Base-by-base conservation (phyloP, 208 protist genomes). In the Trypanosomatidae sp. region DNA sequence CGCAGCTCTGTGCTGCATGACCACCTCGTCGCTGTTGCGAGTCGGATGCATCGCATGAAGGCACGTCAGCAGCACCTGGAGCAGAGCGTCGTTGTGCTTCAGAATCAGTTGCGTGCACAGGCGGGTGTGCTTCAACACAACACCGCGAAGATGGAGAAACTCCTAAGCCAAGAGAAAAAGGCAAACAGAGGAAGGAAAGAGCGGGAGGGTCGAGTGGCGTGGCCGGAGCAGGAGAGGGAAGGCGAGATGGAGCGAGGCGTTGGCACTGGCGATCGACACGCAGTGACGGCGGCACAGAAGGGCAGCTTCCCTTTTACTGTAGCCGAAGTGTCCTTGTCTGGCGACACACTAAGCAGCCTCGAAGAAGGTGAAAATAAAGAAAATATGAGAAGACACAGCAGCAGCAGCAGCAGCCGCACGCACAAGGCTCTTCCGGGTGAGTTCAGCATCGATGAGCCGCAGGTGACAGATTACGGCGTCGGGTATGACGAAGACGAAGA, bases 31-130 rank as follows among this genome's bases (percentile, higher is more conserved):
- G 75, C 62, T 9, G 59, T 87, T 5, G 74, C 76, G 1, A 58
- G 53, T 50, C 70, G 46, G 4, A 55, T 80, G 60, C 75, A 77
- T 10, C 55, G 73, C 19, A 79, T 82, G 46, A 69, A 53, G 9
- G 56, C 43, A 22, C 79, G 73, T 30, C 79, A 84, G 69, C 65
- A 77, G 28, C 60, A 74, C 7, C 78, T 86, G 10, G 77, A 83
- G 52, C 74, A 76, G 50, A 62, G 19, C 2, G 55, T 80, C 5
- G n/a, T 49, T 1, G 8, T 60, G 22, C 53, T 80, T 44, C 75
- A 75, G 53, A 36, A 66, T 22, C 69, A 80, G 39, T 3, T 80
- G 25, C 41, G 55, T 10, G 44, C 12, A 22, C 75, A 80, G 47
- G 56, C 69, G 0, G 5, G 5, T 2, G n/a, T 44, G 9, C 62